Evolutionary conservation across 2,329 filamentous ascomycete species (phyloP).

Genomic region (Aspergillus costaricaensis): DNA sequence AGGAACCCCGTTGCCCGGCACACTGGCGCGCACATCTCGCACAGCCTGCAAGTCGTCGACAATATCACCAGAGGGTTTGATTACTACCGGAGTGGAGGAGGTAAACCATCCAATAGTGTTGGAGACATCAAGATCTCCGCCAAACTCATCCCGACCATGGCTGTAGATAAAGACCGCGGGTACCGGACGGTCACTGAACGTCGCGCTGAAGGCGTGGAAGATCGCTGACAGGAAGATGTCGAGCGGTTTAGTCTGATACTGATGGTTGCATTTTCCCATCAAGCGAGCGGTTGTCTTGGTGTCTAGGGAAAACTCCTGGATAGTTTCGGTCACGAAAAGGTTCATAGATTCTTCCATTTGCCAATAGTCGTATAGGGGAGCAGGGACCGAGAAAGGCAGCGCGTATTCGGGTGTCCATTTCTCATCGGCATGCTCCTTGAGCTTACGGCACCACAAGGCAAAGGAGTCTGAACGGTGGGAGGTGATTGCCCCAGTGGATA

Average conservation of each 20-base stretch:
- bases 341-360: constrained; percentile 59
- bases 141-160: constrained; percentile 26
- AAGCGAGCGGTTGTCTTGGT: constrained; percentile 5
- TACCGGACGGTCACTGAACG: constrained; percentile 17
- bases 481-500: constrained; percentile 50
- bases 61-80: constrained; percentile 3
- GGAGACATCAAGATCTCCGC: constrained; percentile 20
- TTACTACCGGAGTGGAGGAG: constrained; percentile 6
- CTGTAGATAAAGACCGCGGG: constrained; percentile 27
- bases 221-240: constrained; percentile 26
- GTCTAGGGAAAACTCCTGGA: not conserved
- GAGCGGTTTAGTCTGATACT: constrained; percentile 20
- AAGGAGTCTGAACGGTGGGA: constrained; percentile 24
- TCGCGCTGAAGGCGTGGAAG: constrained; percentile 19
- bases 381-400: not conserved
- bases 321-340: constrained; percentile 26
- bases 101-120: constrained; percentile 30
- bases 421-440: constrained; percentile 49
- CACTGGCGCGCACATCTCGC: not conserved
- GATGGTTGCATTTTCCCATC: constrained; percentile 11
- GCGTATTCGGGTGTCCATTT: not conserved
- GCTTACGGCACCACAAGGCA: constrained; percentile 7
- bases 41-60: constrained; percentile 6
- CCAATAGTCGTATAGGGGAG: not conserved
- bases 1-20: not conserved